Evolutionary conservation across 371 early-diverging fungal species (phyloP).

Genomic region (Sporodiniella umbellata): DNA sequence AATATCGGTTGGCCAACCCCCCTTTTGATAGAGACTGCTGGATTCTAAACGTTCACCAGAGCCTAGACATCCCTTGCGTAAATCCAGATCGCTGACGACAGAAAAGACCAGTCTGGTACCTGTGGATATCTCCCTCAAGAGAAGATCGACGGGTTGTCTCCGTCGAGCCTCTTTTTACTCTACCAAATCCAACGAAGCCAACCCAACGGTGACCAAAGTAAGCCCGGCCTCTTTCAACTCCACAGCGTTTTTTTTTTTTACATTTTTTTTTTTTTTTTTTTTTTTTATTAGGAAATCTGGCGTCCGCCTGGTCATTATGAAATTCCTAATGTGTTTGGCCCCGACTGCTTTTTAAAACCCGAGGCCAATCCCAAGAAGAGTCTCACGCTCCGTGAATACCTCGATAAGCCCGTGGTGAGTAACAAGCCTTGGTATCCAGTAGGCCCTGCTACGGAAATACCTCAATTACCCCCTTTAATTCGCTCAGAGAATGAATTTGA

Average conservation of each 20-base stretch:
- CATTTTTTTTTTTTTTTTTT: too few species aligned
- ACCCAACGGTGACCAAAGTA: constrained; percentile 4
- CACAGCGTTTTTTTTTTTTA: too few species aligned
- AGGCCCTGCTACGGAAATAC: constrained; percentile 39
- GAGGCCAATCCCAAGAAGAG: constrained; percentile 22
- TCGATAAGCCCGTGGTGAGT: constrained; percentile 17
- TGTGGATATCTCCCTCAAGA: constrained; percentile 33
- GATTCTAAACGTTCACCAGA: too few species aligned
- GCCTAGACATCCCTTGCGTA: constrained; percentile 19
- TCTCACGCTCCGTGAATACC: constrained; percentile 19
- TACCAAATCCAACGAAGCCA: constrained; percentile 12
- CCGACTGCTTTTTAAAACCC: constrained; percentile 38
- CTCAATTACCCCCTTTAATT: constrained; percentile 40
- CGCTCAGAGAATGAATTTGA: constrained; percentile 49
- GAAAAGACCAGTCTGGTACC: constrained; percentile 24
- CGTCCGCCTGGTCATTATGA: constrained; percentile 44
- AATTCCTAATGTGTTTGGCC: constrained; percentile 45
- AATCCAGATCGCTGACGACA: constrained; percentile 41
- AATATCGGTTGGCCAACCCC: constrained; percentile 4
- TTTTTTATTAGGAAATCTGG: constrained; percentile 29
- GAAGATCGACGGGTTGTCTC: constrained; percentile 49
- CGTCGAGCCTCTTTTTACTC: constrained; percentile 28
- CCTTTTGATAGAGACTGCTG: too few species aligned
- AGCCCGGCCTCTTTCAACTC: not conserved
- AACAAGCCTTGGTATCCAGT: constrained; percentile 43